Base-by-base conservation (phyloP, 225 moss, liverwort and hornwort species). In the Marchantia paleacea region DNA sequence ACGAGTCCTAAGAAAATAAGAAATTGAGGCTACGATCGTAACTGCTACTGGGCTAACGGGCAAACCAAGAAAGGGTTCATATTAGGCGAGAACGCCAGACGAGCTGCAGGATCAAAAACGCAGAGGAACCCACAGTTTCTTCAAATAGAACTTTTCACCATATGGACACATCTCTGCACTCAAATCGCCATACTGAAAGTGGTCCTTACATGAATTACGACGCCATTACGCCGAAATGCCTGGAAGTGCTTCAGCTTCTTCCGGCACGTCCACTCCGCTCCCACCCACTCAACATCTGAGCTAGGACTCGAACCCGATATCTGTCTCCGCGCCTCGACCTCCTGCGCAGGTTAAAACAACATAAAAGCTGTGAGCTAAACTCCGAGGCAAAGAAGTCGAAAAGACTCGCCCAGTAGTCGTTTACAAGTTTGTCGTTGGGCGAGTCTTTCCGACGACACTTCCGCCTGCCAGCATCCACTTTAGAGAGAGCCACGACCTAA, bases 211-310 rank as follows among this genome's bases (percentile, higher is more conserved):
- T 92, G 89, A 82, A 95, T 95, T 19, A 87, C 89, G 81, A 93
- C 92, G 81, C 95, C 95, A 76, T 93, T 93, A 58, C 95, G 93
- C 77, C 83, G 86, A 64, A 95, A 95, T 25, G 93, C 92, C 54
- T 86, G 86, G 76, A 90, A 95, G 80, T 95, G 95, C 47, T 86
- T 89, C 10, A 93, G 83, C 54, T 91, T 83, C 86, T 95, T 93
- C 80, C 90, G 91, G 75, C 89, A 89, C 64, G 50, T 89, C 91
- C 90, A 92, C 51, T 89, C 82, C 68, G 86, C 86, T 25, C 90
- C 90, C 9, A 89, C 85, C 91, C 91, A 93, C n/a, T 85, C 81
- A 52, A 91, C 85, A 84, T 91, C 93, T 63, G 84, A 91, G 53
- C 82, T 90, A 29, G 81, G 81, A 29, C 69, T 61, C 31, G 69